These are phyloP conservation scores for Hymenoscyphus salicellus DNA, from an alignment of 2,329 filamentous ascomycete species.

Conservation along the genomic window DNA sequence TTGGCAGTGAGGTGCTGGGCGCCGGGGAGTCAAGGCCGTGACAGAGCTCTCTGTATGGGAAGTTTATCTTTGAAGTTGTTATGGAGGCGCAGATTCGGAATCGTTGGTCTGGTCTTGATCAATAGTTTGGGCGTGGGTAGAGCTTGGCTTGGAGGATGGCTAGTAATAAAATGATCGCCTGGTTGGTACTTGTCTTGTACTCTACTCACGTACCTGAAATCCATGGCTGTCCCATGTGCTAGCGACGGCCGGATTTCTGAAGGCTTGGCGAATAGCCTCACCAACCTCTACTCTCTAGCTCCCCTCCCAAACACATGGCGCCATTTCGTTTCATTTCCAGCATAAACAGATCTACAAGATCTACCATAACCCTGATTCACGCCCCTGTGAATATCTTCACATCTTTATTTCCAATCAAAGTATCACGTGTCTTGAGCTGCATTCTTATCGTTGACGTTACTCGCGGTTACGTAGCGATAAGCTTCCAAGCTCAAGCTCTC, in stretches of 20 bases:
- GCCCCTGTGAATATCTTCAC: no score
- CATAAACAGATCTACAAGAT: no score
- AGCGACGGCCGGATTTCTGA: no score
- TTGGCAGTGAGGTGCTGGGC: neutral
- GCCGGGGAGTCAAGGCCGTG: neutral
- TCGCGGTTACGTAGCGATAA: neutral
- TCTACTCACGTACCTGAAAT: no score
- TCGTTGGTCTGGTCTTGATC: neutral
- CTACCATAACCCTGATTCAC: no score
- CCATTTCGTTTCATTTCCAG: no score
- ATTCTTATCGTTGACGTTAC: neutral
- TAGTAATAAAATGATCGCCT: neutral
- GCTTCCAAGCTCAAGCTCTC: neutral
- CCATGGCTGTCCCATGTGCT: no score
- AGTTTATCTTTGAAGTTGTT: neutral
- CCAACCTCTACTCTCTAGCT: no score
- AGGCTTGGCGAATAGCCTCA: no score
- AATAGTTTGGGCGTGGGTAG: neutral
- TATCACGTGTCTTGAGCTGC: neutral
- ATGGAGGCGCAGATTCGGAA: neutral
- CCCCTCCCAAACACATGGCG: no score
- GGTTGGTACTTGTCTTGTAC: neutral
- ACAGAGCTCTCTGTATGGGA: neutral
- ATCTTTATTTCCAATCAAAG: no score
- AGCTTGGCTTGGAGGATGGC: no score